Evolutionary conservation across 768 basidiomycete genomes (phyloP).

Genomic region (Hypholoma fasciculare): DNA sequence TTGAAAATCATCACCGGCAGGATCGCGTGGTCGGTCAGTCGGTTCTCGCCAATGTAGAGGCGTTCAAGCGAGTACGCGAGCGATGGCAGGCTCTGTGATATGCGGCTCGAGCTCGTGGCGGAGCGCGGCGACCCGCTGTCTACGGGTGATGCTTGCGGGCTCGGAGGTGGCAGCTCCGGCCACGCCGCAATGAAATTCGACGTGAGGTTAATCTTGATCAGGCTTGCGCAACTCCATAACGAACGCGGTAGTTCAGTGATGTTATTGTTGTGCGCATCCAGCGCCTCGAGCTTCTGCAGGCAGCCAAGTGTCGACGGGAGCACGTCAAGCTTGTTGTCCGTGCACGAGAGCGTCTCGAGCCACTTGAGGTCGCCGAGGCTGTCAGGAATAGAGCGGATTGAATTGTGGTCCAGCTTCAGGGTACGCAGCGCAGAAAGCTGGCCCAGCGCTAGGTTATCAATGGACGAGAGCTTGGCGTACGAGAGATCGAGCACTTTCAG

Average conservation of each 20-base stretch:
- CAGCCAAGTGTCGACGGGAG: slow-evolving; percentile 78
- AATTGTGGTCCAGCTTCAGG: slow-evolving; percentile 84
- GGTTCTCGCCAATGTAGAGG: slow-evolving; percentile 90
- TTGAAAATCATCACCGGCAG: slow-evolving; percentile 75
- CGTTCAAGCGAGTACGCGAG: slow-evolving; percentile 72
- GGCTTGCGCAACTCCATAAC: slow-evolving; percentile 82
- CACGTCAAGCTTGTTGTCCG: slow-evolving; percentile 86
- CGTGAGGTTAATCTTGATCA: slow-evolving; percentile 78
- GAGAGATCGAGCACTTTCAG: slow-evolving; percentile 84
- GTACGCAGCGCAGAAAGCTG: slow-evolving; percentile 71
- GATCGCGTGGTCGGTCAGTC: slow-evolving; percentile 78
- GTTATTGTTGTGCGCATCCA: slow-evolving; percentile 93
- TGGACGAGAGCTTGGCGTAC: slow-evolving; percentile 80
- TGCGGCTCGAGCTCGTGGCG: slow-evolving; percentile 21
- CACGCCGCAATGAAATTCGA: slow-evolving; percentile 82
- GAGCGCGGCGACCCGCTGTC: slow-evolving; percentile 4
- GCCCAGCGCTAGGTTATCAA: slow-evolving; percentile 73
- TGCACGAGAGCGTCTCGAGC: slow-evolving; percentile 76
- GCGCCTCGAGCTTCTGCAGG: slow-evolving; percentile 68
- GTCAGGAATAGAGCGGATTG: slow-evolving; percentile 81
- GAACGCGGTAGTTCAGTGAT: slow-evolving; percentile 73
- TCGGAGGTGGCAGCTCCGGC: slow-evolving; percentile 53
- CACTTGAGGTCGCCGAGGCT: slow-evolving; percentile 71
- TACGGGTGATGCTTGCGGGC: neutral
- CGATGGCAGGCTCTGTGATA: slow-evolving; percentile 19